A percentile compares a stretch with the other conserved stretches of the same genome.
Evolutionary conservation across 2,329 filamentous ascomycete species (phyloP).

Genomic region (Albifimbria verrucaria): DNA sequence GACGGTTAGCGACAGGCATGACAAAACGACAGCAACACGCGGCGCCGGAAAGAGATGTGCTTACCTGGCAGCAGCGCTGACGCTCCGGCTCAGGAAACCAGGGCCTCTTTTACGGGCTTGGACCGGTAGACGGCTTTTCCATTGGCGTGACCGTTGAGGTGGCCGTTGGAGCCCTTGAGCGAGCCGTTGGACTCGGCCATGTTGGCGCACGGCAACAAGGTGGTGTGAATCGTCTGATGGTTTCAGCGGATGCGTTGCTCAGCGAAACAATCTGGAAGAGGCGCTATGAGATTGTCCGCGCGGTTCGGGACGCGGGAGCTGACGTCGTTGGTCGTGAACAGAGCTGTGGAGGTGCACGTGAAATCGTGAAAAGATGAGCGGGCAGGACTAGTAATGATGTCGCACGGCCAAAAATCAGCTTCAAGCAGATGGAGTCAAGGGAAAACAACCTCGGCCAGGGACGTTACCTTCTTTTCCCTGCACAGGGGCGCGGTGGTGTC

Average conservation of each 20-base stretch:
- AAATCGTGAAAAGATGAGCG: background rate
- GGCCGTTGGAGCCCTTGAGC: constrained; percentile 37
- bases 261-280: no score
- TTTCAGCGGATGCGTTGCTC: background rate
- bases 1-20: constrained; percentile 6
- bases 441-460: no score
- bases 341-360: no score
- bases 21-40: no score
- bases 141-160: constrained; percentile 25
- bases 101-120: constrained; percentile 14
- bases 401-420: no score
- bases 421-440: no score
- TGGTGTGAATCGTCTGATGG: background rate
- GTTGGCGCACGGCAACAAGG: constrained; percentile 13
- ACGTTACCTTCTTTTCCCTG: no score
- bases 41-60: no score
- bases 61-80: constrained; percentile 55
- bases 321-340: no score
- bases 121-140: constrained; percentile 12
- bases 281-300: no score
- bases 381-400: background rate
- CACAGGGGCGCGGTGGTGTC: background rate
- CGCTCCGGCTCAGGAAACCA: constrained; percentile 32
- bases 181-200: constrained; percentile 33
- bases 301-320: no score